Percentiles rank a stretch among this genome's conserved stretches.
These are phyloP conservation scores for Cardiospermum halicacabum DNA, from an alignment of 345 rosid species.

Conservation along the genomic window DNA sequence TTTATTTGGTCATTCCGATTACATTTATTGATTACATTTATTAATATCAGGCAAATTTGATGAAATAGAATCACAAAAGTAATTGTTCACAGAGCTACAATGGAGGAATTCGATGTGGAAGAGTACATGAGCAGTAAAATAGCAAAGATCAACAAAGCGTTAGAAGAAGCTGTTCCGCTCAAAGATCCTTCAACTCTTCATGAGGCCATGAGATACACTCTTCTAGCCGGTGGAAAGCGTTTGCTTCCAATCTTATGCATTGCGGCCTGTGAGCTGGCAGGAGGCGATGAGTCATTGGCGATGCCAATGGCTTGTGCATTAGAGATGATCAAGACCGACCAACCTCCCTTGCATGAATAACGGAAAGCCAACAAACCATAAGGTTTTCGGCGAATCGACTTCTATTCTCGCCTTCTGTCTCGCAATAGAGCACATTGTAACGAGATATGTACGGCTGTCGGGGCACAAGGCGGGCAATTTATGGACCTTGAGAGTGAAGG, in stretches of 20 bases:
- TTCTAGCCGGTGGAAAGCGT: conserved; percentile 62
- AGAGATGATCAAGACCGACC: conserved; percentile 71
- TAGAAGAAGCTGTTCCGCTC: conserved; percentile 46
- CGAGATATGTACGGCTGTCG: conserved; percentile 46
- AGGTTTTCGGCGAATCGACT: conserved; percentile 42
- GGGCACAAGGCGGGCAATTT: conserved; percentile 51
- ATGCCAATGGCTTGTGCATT: conserved; percentile 66
- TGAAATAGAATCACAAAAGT: no score
- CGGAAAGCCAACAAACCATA: conserved; percentile 59
- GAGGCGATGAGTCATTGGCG: conserved; percentile 37
- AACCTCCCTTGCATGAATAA: conserved; percentile 77
- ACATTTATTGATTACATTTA: no score
- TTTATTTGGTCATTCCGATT: no score
- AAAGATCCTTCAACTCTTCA: conserved; percentile 41
- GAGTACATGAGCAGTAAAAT: conserved; percentile 31
- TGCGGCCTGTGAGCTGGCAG: conserved; percentile 59
- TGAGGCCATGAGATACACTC: conserved; percentile 70
- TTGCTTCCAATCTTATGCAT: conserved; percentile 60
- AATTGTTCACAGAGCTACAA: no score
- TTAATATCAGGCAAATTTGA: no score
- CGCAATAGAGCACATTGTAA: conserved; percentile 52
- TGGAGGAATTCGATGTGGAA: conserved; percentile 26
- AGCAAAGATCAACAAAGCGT: conserved; percentile 41
- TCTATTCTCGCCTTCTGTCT: conserved; percentile 55
- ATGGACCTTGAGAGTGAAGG: conserved; percentile 53